Evolutionary conservation across 148 eudicot genomes (phyloP), one percentile per base, ranked within the genome.

Genomic region (Drosera capensis): DNA sequence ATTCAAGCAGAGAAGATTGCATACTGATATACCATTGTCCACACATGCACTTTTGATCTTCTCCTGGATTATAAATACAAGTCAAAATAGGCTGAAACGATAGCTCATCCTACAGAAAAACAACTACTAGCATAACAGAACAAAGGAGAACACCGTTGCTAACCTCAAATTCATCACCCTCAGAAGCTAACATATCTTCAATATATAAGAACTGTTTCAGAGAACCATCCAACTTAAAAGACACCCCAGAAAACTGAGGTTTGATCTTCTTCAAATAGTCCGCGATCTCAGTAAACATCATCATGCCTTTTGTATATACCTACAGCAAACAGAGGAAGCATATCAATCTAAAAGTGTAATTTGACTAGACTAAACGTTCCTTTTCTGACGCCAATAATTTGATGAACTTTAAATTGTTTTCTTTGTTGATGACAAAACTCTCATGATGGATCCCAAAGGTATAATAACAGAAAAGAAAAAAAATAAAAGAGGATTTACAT

Each of bases 161-260:
- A 29, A 88, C 96, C 88, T 87, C 90, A 58, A 82, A 87, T 43
- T 79, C 77, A 30, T 51, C 38, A 54, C 68, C 72, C 65, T 87
- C 94, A 48, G 64, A 38, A 55, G 48, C 65, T 50, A 87, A 48
- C 75, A 87, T 77, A 52, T 72, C 73, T 49, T 60, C 51, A 59
- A 87, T 63, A 54, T 82, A 80, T 37, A 73, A 31, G 44, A 87
- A 77, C 22, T 66, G 73, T 68, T 64, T 77, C 1, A 42, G 46
- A 25, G 56, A 60, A 46, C 83, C 86, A 51, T 53, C 51, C 46
- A 72, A 55, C 44, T 71, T 74, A 50, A 77, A 54, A 44, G 36
- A 59, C 42, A 56, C 65, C 38, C 73, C 79, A 35, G 62, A 21
- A 67, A 66, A 66, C 31, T 20, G 60, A 64, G 75, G 46, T 21